phyloP scores from a whole-genome alignment of 2,329 filamentous ascomycete genomes.

The Aureobasidium vineae region DNA sequence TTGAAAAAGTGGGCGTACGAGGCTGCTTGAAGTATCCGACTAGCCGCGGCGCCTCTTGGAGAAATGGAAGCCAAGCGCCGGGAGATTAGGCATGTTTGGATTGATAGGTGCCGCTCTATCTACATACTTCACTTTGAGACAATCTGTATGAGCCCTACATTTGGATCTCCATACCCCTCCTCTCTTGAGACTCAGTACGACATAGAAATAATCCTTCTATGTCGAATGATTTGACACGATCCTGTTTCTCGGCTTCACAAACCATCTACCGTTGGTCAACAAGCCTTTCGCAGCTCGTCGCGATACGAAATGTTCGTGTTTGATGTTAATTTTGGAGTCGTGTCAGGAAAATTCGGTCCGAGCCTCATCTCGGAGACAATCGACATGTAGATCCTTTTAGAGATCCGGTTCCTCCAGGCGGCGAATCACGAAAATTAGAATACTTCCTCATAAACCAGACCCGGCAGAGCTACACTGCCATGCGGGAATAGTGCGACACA shows the following conservation, averaged over 20 bases:
- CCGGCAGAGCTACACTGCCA: background rate
- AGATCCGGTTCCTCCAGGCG: background rate
- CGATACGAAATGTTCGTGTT: constrained; percentile 21
- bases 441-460: background rate
- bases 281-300: background rate
- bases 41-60: constrained; percentile 19
- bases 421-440: background rate
- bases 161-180: background rate
- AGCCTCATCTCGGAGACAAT: constrained; percentile 16
- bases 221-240: background rate
- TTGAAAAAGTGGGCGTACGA: constrained; percentile 24
- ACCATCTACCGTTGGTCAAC: background rate
- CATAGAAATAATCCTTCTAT: background rate
- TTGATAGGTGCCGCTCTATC: constrained; percentile 16
- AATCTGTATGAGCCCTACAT: constrained; percentile 18
- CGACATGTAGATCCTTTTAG: constrained; percentile 1
- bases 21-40: constrained; percentile 20
- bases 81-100: constrained; percentile 14
- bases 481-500: background rate
- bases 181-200: background rate
- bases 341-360: constrained; percentile 21
- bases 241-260: background rate
- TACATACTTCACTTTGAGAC: constrained; percentile 16
- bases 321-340: constrained; percentile 20
- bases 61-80: constrained; percentile 1